Evolutionary conservation across 768 basidiomycete species (phyloP).

Genomic region (Suillus plorans): DNA sequence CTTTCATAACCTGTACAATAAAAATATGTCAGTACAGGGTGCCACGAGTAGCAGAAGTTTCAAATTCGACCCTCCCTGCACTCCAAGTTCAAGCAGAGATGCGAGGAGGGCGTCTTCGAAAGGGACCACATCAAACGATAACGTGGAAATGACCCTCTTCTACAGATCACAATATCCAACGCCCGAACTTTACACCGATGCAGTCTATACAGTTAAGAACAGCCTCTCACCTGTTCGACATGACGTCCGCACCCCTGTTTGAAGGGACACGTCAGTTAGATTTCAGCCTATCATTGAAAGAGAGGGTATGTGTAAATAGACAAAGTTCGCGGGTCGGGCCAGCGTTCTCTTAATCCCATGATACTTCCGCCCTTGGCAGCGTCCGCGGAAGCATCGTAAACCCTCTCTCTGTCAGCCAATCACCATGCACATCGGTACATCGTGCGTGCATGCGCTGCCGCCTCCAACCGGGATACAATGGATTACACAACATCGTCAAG

Average conservation of each 20-base stretch:
- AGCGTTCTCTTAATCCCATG: conserved; percentile 4
- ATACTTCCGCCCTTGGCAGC: conserved; percentile 8
- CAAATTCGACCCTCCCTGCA: conserved; percentile 21
- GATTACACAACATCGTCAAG: conserved; percentile 24
- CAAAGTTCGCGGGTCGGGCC: conserved; percentile 8
- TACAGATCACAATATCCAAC: conserved; percentile 9
- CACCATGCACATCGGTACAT: conserved; percentile 14
- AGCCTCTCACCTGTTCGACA: conserved; percentile 54
- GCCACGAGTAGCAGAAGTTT: conserved; percentile 24
- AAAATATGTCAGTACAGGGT: conserved; percentile 25
- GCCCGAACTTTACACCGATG: conserved; percentile 17
- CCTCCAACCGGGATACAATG: conserved; percentile 18
- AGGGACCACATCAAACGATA: conserved; percentile 35
- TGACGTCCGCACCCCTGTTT: conserved; percentile 71
- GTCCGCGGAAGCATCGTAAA: conserved; percentile 16
- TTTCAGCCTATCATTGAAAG: neutral
- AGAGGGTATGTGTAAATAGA: conserved; percentile 9
- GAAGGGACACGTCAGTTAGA: conserved; percentile 11
- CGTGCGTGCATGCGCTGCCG: conserved; percentile 18
- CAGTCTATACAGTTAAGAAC: conserved; percentile 10
- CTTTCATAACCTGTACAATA: conserved; percentile 44
- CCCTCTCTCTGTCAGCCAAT: conserved; percentile 15
- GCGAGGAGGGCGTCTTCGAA: conserved; percentile 32
- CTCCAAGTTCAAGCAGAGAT: conserved; percentile 14
- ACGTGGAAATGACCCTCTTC: conserved; percentile 18